Percentiles rank a stretch among this genome's conserved stretches.
These are phyloP conservation scores for Leccinum obscurum DNA, from an alignment of 768 basidiomycete species.

Conservation along the genomic window DNA sequence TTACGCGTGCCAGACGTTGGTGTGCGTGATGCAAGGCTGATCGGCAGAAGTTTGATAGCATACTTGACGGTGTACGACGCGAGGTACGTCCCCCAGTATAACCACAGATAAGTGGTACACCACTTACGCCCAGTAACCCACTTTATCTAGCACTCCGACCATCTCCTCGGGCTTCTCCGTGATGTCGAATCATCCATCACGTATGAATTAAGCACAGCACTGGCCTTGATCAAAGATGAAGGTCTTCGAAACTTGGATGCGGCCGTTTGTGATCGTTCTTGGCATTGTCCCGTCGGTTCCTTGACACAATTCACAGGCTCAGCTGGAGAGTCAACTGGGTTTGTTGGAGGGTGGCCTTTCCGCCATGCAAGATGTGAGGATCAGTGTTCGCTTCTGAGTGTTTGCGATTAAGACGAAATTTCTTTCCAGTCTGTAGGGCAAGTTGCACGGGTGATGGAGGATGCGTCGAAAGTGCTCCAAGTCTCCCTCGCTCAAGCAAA, in stretches of 20 bases:
- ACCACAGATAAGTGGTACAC: neutral
- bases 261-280: slow-evolving; percentile 20
- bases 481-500: slow-evolving; percentile 33
- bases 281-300: slow-evolving; percentile 1
- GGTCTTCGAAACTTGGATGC: slow-evolving; percentile 28
- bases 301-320: slow-evolving; percentile 26
- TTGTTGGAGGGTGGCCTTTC: slow-evolving; percentile 25
- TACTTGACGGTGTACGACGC: slow-evolving; percentile 25
- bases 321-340: slow-evolving; percentile 31
- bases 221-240: slow-evolving; percentile 31
- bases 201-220: slow-evolving; percentile 24
- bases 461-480: slow-evolving; percentile 33
- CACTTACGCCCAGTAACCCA: slow-evolving; percentile 2
- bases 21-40: slow-evolving; percentile 15
- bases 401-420: slow-evolving; percentile 14
- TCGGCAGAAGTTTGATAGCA: slow-evolving; percentile 23
- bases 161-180: slow-evolving; percentile 27
- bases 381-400: slow-evolving; percentile 7
- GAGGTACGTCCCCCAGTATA: slow-evolving; percentile 20
- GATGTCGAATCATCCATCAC: slow-evolving; percentile 26
- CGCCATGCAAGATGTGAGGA: slow-evolving; percentile 34
- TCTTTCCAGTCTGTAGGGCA: slow-evolving; percentile 21
- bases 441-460: slow-evolving; percentile 15
- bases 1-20: neutral
- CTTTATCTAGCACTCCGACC: slow-evolving; percentile 26